phyloP scores from a whole-genome alignment of 208 protist species.

The Kentomonas sorsogonicus region DNA sequence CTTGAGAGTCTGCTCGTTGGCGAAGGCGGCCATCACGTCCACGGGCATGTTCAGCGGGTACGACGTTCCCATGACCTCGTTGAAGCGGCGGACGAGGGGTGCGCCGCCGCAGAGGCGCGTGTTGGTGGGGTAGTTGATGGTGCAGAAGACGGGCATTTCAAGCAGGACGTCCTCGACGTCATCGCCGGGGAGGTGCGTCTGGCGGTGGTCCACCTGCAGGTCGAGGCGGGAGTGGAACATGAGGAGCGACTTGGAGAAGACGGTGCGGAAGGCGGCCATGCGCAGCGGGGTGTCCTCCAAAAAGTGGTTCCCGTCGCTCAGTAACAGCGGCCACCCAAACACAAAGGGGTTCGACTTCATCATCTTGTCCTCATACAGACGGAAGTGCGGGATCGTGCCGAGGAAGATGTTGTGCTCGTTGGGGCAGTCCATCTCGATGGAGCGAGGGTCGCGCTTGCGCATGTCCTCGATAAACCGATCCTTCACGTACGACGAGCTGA shows the following conservation, averaged over 20 bases:
- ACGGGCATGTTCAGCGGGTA: conserved; percentile 86
- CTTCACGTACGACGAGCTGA: conserved; percentile 76
- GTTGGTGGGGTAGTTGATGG: conserved; percentile 83
- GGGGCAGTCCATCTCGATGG: conserved; percentile 78
- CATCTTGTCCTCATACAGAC: conserved; percentile 67
- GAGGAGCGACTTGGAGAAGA: conserved; percentile 86
- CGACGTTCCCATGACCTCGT: conserved; percentile 80
- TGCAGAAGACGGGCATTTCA: conserved; percentile 87
- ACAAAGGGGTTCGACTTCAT: conserved; percentile 91
- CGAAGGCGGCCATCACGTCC: conserved; percentile 82
- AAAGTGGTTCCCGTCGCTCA: conserved; percentile 84
- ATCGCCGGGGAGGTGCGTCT: conserved; percentile 50
- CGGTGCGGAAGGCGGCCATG: conserved; percentile 81
- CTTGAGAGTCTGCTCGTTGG: conserved; percentile 61
- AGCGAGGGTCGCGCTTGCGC: conserved; percentile 72
- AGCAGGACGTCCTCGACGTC: conserved; percentile 72
- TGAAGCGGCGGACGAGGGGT: conserved; percentile 85
- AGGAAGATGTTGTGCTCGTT: conserved; percentile 82
- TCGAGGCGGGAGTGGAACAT: conserved; percentile 83
- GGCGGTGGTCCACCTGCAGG: conserved; percentile 79
- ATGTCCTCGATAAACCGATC: conserved; percentile 87
- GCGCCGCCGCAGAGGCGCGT: conserved; percentile 78
- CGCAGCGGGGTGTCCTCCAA: conserved; percentile 73
- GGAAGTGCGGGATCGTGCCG: conserved; percentile 75
- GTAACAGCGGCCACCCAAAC: conserved; percentile 88